Evolutionary conservation across 2,329 filamentous ascomycete species (phyloP).

Genomic region (Aspergillus niger): DNA sequence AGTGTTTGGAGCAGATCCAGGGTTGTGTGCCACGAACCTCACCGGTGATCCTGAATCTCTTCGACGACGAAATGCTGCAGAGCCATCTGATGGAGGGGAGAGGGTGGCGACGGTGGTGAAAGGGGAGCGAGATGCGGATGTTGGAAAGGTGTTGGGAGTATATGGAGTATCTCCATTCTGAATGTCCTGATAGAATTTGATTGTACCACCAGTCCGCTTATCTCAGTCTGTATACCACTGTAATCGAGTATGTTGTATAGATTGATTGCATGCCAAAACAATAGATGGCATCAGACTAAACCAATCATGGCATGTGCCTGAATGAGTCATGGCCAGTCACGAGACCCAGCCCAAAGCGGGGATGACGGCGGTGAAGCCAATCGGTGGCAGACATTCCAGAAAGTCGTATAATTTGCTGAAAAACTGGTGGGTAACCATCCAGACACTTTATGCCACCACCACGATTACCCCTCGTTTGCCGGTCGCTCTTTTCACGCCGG

Average conservation of each 20-base stretch:
- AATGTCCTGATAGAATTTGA: background rate
- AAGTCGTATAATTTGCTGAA: background rate
- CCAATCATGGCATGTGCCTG: background rate
- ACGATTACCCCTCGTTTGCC: constrained; percentile 4
- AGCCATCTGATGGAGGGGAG: constrained; percentile 19
- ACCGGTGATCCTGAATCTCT: constrained; percentile 15
- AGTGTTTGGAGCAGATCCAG: constrained; percentile 50
- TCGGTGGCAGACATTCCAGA: background rate
- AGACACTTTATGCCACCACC: constrained; percentile 4
- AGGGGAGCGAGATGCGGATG: constrained; percentile 42
- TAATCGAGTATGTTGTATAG: too few species aligned
- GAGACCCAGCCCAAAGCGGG: background rate
- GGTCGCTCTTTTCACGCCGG: constrained; percentile 1
- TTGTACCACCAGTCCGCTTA: too few species aligned
- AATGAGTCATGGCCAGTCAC: background rate
- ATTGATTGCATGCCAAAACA: too few species aligned
- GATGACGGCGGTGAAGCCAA: constrained; percentile 2
- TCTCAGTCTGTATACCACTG: too few species aligned
- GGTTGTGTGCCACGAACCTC: constrained; percentile 48
- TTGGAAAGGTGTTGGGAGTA: constrained; percentile 33
- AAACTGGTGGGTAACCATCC: too few species aligned
- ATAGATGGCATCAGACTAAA: too few species aligned
- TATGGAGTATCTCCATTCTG: constrained; percentile 17
- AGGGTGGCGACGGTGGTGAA: constrained; percentile 16
- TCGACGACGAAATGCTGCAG: constrained; percentile 16